A percentile compares a stretch with the other conserved stretches of the same genome.
Conservation (phyloP, 2,329 filamentous ascomycete species). For the Didymella segeticola region DNA sequence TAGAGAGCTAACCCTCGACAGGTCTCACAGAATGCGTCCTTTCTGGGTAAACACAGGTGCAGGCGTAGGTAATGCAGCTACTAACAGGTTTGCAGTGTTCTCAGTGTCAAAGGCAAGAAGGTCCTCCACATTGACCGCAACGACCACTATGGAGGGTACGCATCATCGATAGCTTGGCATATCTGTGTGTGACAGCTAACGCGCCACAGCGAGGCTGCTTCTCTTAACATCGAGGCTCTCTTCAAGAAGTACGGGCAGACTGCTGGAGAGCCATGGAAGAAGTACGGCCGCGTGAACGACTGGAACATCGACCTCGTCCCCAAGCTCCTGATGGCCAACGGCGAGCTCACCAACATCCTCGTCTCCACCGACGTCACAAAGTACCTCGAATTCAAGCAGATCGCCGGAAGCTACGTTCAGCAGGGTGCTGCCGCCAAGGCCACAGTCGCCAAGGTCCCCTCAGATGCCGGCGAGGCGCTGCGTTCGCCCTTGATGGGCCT, state of each 20-base stretch:
- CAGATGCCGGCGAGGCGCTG: conserved; percentile 85
- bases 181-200: conserved; percentile 30
- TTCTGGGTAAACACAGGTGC: conserved; percentile 74
- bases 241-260: conserved; percentile 97
- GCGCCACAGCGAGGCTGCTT: conserved; percentile 80
- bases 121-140: conserved; percentile 99
- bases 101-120: conserved; percentile 99
- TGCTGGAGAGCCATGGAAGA: conserved; percentile 91
- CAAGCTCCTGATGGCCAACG: conserved; percentile 98
- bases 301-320: conserved; percentile 99
- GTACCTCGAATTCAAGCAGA: conserved; percentile 65
- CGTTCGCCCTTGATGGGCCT: conserved; percentile 94
- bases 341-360: conserved; percentile 97
- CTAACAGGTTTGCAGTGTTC: conserved; percentile 66
- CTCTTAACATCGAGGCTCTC: conserved; percentile 89
- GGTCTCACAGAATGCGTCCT: conserved; percentile 99
- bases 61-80: not conserved
- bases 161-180: conserved; percentile 29
- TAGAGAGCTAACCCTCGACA: conserved; percentile 53
- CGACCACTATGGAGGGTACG: conserved; percentile 96
- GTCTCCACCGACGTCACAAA: conserved; percentile 81
- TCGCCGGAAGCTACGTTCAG: conserved; percentile 95
- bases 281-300: conserved; percentile 94
- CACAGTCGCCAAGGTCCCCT: conserved; percentile 95
- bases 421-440: conserved; percentile 82